Evolutionary conservation across 495 filamentous ascomycete species (phyloP).

Genomic region (Talaromyces trachyspermus): DNA sequence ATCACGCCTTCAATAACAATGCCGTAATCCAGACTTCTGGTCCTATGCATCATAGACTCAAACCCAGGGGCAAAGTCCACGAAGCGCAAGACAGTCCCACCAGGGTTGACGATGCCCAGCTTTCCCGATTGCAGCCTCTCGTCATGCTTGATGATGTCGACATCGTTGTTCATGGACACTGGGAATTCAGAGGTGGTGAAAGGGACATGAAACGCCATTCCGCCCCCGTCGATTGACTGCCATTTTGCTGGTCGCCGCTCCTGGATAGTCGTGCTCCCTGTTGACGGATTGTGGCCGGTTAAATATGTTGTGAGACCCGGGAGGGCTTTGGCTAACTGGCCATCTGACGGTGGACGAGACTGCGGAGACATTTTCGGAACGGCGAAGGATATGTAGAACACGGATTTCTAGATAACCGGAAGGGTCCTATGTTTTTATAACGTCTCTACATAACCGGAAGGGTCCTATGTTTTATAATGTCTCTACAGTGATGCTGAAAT

Average conservation of each 20-base stretch:
- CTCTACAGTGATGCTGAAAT: neutral
- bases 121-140: slow-evolving; percentile 24
- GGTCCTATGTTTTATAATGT: neutral
- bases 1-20: slow-evolving; percentile 68
- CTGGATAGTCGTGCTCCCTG: slow-evolving; percentile 25
- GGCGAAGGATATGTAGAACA: neutral
- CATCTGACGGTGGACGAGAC: neutral
- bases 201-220: slow-evolving; percentile 27
- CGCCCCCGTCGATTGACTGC: slow-evolving; percentile 14
- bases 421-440: neutral
- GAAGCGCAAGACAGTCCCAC: slow-evolving; percentile 45
- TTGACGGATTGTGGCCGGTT: slow-evolving; percentile 29
- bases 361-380: neutral
- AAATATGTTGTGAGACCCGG: slow-evolving; percentile 29
- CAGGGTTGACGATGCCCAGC: slow-evolving; percentile 45
- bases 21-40: slow-evolving; percentile 66
- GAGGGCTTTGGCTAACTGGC: slow-evolving; percentile 21
- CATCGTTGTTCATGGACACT: slow-evolving; percentile 44
- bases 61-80: slow-evolving; percentile 60
- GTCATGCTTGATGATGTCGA: slow-evolving; percentile 33
- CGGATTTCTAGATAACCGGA: neutral
- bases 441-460: neutral
- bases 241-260: slow-evolving; percentile 16
- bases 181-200: slow-evolving; percentile 51
- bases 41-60: slow-evolving; percentile 62